Conservation (phyloP, 1,284 basidiomycete genomes). For the Puccinia triticina region DNA sequence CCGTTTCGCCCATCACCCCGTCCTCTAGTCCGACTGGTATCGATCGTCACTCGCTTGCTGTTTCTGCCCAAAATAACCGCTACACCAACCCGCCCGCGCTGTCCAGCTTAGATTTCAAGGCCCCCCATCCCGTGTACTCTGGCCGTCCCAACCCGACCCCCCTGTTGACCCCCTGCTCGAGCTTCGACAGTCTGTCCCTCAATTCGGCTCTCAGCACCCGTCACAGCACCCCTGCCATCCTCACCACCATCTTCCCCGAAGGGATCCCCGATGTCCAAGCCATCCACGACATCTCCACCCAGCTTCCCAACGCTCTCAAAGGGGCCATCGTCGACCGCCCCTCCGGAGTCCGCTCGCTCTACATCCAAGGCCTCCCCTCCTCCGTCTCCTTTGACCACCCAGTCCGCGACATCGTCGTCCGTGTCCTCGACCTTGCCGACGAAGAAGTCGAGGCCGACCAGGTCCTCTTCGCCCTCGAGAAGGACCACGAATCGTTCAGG, state of each 20-base stretch:
- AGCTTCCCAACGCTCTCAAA: conserved; percentile 33
- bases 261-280: conserved; percentile 41
- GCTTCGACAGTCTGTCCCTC: conserved; percentile 39
- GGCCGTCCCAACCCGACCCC: conserved; percentile 29
- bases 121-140: not conserved
- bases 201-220: not conserved
- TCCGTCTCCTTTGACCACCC: not conserved
- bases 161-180: conserved; percentile 39
- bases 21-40: conserved; percentile 20
- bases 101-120: not conserved
- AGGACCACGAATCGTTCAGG: conserved; percentile 26
- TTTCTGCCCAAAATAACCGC: not conserved
- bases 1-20: conserved; percentile 47
- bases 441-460: conserved; percentile 49
- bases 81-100: not conserved
- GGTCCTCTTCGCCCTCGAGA: conserved; percentile 44
- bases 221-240: conserved; percentile 4
- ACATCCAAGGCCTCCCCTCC: conserved; percentile 37
- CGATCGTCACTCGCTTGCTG: conserved; percentile 21
- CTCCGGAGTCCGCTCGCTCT: conserved; percentile 37
- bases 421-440: conserved; percentile 42
- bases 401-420: conserved; percentile 25
- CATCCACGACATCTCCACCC: conserved; percentile 40
- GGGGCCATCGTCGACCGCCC: conserved; percentile 40
- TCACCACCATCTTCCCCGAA: conserved; percentile 33